These are phyloP conservation scores for Eucalyptus polyanthemos DNA, from an alignment of 345 rosid genomes.

Conservation along the genomic window DNA sequence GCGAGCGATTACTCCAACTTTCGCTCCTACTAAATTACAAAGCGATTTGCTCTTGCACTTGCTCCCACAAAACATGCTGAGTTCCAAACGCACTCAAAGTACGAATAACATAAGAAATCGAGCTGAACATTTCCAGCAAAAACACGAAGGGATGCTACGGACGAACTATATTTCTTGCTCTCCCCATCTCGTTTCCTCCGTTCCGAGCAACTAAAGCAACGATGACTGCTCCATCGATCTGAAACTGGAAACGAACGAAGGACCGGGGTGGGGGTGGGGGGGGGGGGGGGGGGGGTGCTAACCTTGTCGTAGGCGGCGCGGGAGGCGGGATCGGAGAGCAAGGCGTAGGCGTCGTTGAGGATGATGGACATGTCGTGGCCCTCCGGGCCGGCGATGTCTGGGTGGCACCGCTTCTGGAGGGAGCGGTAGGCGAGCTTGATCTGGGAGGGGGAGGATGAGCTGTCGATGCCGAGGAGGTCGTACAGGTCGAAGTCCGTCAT, in stretches of 20 bases:
- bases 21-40: neutral
- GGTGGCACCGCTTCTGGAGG: constrained; percentile 79
- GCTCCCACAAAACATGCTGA: neutral
- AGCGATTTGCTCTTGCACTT: neutral
- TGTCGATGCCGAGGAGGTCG: constrained; percentile 69
- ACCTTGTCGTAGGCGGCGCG: constrained; percentile 83
- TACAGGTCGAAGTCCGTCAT: constrained; percentile 70
- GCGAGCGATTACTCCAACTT: neutral
- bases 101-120: neutral
- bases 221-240: neutral
- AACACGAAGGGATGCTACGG: neutral
- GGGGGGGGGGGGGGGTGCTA: neutral
- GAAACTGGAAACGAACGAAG: neutral
- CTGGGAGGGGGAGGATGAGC: constrained; percentile 37
- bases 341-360: constrained; percentile 65
- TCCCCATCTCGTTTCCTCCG: neutral
- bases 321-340: constrained; percentile 56
- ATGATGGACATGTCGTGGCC: constrained; percentile 94
- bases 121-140: neutral
- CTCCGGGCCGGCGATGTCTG: constrained; percentile 61
- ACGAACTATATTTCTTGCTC: neutral
- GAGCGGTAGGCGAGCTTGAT: constrained; percentile 66
- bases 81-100: neutral
- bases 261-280: neutral
- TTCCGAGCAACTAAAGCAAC: neutral